Conservation (phyloP, 1,284 basidiomycete genomes). For the Puccinia polysora region DNA sequence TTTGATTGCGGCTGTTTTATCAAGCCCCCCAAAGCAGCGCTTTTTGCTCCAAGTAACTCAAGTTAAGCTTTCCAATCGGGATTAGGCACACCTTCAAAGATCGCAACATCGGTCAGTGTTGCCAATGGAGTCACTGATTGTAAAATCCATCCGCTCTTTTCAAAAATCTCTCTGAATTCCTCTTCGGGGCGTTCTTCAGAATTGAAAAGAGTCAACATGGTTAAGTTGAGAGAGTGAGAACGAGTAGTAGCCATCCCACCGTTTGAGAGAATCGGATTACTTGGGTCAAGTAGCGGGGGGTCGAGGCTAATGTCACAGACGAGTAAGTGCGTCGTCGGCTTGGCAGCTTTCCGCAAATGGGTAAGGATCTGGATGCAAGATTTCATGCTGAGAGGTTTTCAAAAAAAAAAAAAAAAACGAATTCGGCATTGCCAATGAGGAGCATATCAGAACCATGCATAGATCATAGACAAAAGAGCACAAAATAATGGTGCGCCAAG, state of each 20-base stretch:
- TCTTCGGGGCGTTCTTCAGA: neutral
- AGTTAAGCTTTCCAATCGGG: neutral
- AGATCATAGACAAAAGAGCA: neutral
- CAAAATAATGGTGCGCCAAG: neutral
- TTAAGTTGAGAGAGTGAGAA: neutral
- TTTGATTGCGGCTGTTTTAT: no score
- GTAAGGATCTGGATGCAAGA: neutral
- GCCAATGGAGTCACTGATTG: neutral
- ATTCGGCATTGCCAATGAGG: no score
- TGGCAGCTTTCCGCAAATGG: neutral
- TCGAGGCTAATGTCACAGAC: neutral
- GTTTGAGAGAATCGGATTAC: no score
- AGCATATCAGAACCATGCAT: no score
- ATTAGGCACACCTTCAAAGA: neutral
- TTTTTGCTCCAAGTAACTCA: no score
- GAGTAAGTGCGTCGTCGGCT: neutral
- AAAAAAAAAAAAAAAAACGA: neutral
- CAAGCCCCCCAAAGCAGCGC: no score
- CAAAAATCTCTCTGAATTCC: neutral
- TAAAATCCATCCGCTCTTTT: constrained; percentile 1
- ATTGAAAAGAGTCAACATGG: constrained; percentile 10
- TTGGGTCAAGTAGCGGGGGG: neutral
- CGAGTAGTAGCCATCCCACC: neutral
- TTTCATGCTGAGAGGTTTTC: neutral
- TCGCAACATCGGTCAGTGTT: neutral